Evolutionary conservation across 305 asterid genomes (phyloP), one percentile per base, ranked within the genome.

Genomic region (Petunia hybrid): DNA sequence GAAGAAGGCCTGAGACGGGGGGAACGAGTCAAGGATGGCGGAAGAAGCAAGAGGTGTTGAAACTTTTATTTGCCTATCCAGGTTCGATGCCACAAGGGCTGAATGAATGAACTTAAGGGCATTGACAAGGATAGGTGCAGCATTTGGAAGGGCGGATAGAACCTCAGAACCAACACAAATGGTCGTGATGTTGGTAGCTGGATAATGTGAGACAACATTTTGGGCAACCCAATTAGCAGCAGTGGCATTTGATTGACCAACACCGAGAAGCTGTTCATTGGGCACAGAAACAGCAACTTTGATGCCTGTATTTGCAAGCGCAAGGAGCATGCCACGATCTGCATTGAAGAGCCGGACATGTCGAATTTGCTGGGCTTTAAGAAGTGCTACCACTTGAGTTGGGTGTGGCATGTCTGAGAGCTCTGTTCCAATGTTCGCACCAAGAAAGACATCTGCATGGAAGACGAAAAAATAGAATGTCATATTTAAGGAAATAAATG

Each of bases 151-250:
- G 76, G 95, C 45, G 0, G 93, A 89, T 8, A 88, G 87, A 83
- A 94, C 97, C 80, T 94, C 98, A 0, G 97, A 92, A 55, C 98
- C 98, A 35, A 92, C 97, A 83, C 95, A 90, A 61, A 94, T 85
- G 65, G 97, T 81, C 1, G 98, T 91, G 45, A 94, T 92, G 38
- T 92, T 92, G 82, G 98, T 91, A 2, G 91, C 89, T 0, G 98
- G 98, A 75, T 87, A 91, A 82, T 94, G 97, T 1, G 98, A 84
- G 16, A 86, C 91, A 10, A 94, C 87, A 73, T 94, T 94, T 82
- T 92, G 97, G 1, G 95, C 73, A 13, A 94, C 97, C 98, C 98
- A 94, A 81, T 94, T 89, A 6, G 98, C 97, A 16, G 97, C 98
- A 8, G 98, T 91, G 3, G 97, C 80, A 66, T 94, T 94, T 40